Conservation (phyloP, 2,329 filamentous ascomycete genomes). For the Pseudogymnoascus sp. region DNA sequence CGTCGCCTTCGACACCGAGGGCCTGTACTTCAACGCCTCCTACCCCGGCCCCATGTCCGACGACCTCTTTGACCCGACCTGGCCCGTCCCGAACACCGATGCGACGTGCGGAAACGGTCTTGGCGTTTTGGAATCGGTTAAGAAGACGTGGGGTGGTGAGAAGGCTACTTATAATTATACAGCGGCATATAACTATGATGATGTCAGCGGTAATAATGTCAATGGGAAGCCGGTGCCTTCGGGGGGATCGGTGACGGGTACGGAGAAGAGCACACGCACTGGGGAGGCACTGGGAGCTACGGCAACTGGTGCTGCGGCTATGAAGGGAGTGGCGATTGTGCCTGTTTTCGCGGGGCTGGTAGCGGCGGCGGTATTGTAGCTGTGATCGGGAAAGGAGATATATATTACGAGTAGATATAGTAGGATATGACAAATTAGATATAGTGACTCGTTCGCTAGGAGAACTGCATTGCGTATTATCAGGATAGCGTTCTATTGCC, state of each 20-base stretch:
- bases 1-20: conserved; percentile 24
- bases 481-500: no score
- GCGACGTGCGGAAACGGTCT: conserved; percentile 16
- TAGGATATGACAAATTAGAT: neutral
- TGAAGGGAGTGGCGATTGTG: neutral
- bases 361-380: neutral
- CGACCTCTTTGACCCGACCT: conserved; percentile 18
- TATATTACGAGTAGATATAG: neutral
- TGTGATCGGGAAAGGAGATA: neutral
- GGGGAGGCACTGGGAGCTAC: neutral
- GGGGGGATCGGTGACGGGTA: neutral
- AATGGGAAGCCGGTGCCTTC: conserved; percentile 3
- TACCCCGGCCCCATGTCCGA: conserved; percentile 31
- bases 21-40: conserved; percentile 36
- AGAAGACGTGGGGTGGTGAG: conserved; percentile 15
- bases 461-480: no score
- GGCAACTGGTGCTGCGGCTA: neutral
- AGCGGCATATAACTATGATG: conserved; percentile 17
- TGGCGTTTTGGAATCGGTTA: conserved; percentile 13
- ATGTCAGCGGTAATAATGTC: conserved; percentile 11
- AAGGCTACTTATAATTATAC: conserved; percentile 17
- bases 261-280: neutral
- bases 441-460: neutral
- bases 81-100: conserved; percentile 18
- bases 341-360: neutral